Evolutionary conservation across 306 rosid species (phyloP).

Genomic region (Rosa chinensis): DNA sequence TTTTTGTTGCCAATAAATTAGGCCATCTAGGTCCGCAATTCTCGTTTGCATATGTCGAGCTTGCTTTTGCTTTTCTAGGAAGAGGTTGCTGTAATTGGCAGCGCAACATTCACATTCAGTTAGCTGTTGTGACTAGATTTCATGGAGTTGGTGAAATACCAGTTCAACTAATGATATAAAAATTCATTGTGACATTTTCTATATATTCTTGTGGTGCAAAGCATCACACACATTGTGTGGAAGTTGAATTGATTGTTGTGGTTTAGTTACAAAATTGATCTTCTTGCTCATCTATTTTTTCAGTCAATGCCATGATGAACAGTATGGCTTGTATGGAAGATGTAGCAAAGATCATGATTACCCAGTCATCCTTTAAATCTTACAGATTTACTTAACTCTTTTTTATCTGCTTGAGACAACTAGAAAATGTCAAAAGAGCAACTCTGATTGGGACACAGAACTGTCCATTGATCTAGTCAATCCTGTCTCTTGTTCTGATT

Average conservation of each 20-base stretch:
- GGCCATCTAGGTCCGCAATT: constrained; percentile 44
- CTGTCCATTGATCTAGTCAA: too few species aligned
- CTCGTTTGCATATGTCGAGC: constrained; percentile 41
- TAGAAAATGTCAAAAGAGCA: too few species aligned
- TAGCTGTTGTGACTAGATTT: constrained; percentile 4
- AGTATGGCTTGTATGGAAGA: too few species aligned
- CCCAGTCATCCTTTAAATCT: too few species aligned
- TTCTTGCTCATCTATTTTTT: background rate
- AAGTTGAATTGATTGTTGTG: too few species aligned
- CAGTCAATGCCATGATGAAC: background rate
- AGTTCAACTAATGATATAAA: constrained; percentile 17
- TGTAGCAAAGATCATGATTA: too few species aligned
- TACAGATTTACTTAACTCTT: too few species aligned
- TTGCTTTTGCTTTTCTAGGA: constrained; percentile 25
- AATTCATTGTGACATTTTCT: background rate
- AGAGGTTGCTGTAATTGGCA: constrained; percentile 44
- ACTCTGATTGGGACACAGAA: too few species aligned
- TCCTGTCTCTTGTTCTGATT: too few species aligned
- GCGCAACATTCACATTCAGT: constrained; percentile 29
- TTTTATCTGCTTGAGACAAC: too few species aligned
- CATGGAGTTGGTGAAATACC: constrained; percentile 22
- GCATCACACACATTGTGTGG: background rate
- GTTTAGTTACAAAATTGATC: too few species aligned
- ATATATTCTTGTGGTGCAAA: background rate
- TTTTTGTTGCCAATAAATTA: constrained; percentile 52